Conservation (phyloP, 2,329 filamentous ascomycete genomes). For the Cercospora sesami region DNA sequence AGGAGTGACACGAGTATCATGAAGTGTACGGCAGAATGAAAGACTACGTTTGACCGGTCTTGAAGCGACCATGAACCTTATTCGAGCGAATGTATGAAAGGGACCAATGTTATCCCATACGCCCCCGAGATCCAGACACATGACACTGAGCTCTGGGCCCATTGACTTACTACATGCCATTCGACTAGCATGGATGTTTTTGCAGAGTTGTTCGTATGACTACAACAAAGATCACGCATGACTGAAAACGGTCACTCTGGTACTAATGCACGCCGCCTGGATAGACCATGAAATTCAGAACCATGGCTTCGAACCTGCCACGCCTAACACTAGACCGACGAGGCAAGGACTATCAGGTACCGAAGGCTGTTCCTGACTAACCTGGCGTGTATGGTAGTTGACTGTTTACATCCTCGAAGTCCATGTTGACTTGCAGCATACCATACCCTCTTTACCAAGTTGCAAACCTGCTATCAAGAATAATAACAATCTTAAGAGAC, state of each 20-base stretch:
- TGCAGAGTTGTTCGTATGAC: background rate
- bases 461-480: background rate
- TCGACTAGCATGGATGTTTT: background rate
- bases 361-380: background rate
- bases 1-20: constrained; percentile 1
- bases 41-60: background rate
- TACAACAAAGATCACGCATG: background rate
- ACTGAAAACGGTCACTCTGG: background rate
- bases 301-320: background rate
- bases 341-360: background rate
- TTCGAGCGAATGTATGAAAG: background rate
- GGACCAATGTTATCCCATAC: background rate
- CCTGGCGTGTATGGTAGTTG: background rate
- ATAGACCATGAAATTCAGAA: background rate
- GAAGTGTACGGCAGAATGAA: constrained; percentile 4
- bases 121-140: background rate
- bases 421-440: background rate
- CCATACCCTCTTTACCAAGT: background rate
- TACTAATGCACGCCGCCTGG: background rate
- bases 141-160: background rate
- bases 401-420: background rate
- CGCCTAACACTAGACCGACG: background rate
- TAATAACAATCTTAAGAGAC: background rate
- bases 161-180: background rate
- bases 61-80: constrained; percentile 1